Base-by-base conservation (phyloP, 129 eudicot species). In the Artemisia tridentata region DNA sequence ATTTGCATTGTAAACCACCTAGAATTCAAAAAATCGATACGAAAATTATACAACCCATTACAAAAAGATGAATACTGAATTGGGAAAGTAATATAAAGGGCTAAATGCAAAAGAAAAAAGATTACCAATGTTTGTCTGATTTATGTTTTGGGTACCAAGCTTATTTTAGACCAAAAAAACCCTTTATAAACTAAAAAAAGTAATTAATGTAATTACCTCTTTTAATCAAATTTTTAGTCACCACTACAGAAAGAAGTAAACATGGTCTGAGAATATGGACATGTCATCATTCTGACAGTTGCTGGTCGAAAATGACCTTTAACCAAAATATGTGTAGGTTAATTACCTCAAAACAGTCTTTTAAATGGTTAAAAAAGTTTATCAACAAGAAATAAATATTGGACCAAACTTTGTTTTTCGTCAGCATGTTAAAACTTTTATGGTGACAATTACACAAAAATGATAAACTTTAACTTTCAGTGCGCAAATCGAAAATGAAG, bases 1-100 rank as follows among this genome's bases (percentile, higher is more conserved):
- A 80, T 93, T 93, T 60, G 99, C 97, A 80, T 93, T 86, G 88
- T 93, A 90, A 25, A 90, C 93, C 49, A 84, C 84, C 99, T 93
- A 72, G 21, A 63, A 75, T 70, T 71, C 54, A 55, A 75, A 31
- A 68, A 65, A 68, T 5, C 64, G 17, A 23, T 51, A 53, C 21
- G 2, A 12, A 47, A 15, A 10, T 46, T 47, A 1, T 7, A 38
- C 45, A 56, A 66, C 45, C 19, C 17, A 65, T 15, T 64, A 66
- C 15, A 66, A 14, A 8, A 75, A 66, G 50, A 56, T 25, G 18
- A 56, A 56, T 66, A n/a, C 60, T 18, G 23, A 25, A 57, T 16
- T 54, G 41, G 15, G 45, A 13, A 55, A 56, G 10, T 38, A 38
- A 38, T 38, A 38, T 38, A 38, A 38, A 38, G 7, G 45, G 45